Base-by-base conservation (phyloP, 2,329 filamentous ascomycete species). In the Colletotrichum paranaense region DNA sequence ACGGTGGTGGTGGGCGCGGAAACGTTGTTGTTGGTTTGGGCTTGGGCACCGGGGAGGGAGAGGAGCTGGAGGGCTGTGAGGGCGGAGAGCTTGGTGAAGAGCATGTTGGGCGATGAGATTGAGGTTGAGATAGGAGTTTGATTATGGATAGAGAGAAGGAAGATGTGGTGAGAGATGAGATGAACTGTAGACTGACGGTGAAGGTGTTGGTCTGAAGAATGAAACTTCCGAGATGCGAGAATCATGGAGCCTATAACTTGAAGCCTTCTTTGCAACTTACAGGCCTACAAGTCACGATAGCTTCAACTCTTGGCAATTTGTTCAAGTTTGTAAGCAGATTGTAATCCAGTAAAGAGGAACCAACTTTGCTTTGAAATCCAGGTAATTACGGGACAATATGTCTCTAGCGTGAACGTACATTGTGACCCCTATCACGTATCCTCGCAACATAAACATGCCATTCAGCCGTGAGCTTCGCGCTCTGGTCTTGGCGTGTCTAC, bases 21-120 rank as follows among this genome's bases (percentile, higher is more conserved):
- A 35, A 2, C 38, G 5, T 42, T 42, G 38, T 5, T 52, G 53
- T 49, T 22, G 16, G 57, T 59, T 19, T 67, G 55, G 30, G 55
- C 55, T 0, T 32, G 12, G 46, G 30, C 46, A 0, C 1, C 26
- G 19, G 60, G 60, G 42, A 63, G 8, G 5, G 60, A 35, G n/a
- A 53, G 4, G 4, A 38, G 9, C 38, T 53, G 49, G 11, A 63
- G 59, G 32, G 59, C 32, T 16, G 32, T 4, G 59, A 62, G 35
- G 14, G 59, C 59, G 55, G 55, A 57, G 55, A 57, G 24, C 55
- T 30, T 57, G 8, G 52, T 11, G 16, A 57, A 57, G 16, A 28
- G 55, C 55, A 57, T 57, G 55, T 57, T 57, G 24, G 53, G 11
- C 2, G 52, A 5, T 26, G 9, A 1, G 6, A 4, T n/a, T 49